Evolutionary conservation across 2,329 filamentous ascomycete species (phyloP), one percentile per base, ranked within the genome.

Genomic region (Colletotrichum viniferum): DNA sequence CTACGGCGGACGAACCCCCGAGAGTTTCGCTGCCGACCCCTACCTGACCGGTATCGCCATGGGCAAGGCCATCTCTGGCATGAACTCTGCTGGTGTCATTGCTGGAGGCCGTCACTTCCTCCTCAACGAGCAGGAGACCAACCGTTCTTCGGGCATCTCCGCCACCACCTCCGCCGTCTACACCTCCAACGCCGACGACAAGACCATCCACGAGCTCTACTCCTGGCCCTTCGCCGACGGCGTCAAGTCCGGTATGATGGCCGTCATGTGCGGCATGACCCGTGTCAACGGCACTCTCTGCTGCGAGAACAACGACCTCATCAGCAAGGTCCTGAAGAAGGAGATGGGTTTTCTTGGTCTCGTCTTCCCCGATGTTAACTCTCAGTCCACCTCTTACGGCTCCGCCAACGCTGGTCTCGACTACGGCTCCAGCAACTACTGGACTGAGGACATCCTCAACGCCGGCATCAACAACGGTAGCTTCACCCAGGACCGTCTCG

Each of bases 61-160:
- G 4, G 88, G 88, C 12, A 87, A 88, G 26, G 83, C 91, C 36
- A 84, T 91, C 43, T 85, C 85, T 43, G 90, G 90, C 18, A 90
- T 91, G 71, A 88, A 92, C 81, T 87, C 85, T 69, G 90, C 86
- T n/a, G 89, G 89, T 12, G 86, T 92, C 48, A 87, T 89, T 78
- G 89, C 90, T 5, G 89, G 88, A 2, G 85, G 91, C 77, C 92
- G 92, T 83, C 90, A 92, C 81, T 92, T 91, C 80, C 87, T 91
- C 26, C 90, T 89, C 81, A 92, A 92, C 77, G 90, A 92, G 78
- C 90, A 91, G 78, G 90, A 92, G 80, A 88, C 91, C 78, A 87
- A 87, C 81, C 86, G 90, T n/a, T 79, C 81, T 2, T 89, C 90
- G 81, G 87, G 86, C 9, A 88, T 91, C 0, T 86, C 91, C 76